A percentile compares a stretch with the other conserved stretches of the same genome.
These are phyloP conservation scores for Penicillium sp. DNA, from an alignment of 2,329 filamentous ascomycete genomes.

Conservation along the genomic window DNA sequence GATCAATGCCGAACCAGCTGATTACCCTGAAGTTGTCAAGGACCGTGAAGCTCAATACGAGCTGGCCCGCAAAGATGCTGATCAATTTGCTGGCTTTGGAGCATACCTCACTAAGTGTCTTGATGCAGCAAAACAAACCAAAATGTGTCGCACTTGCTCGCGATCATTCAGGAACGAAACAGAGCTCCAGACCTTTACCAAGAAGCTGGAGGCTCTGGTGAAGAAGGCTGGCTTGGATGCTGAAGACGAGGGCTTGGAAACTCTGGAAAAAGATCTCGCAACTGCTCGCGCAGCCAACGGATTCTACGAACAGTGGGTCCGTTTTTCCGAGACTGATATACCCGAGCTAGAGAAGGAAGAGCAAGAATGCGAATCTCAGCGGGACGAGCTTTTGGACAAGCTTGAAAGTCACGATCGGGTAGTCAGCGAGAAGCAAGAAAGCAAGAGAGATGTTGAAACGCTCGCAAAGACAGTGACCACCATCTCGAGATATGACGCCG, in stretches of 20 bases:
- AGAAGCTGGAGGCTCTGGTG: constrained; percentile 67
- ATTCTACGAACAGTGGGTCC: constrained; percentile 75
- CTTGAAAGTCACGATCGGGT: constrained; percentile 71
- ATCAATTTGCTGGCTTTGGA: constrained; percentile 70
- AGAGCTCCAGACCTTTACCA: constrained; percentile 67
- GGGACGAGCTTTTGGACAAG: constrained; percentile 63
- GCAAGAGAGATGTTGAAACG: constrained; percentile 74
- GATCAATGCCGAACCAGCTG: constrained; percentile 57
- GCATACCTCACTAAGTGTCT: constrained; percentile 75
- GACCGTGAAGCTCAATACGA: constrained; percentile 60
- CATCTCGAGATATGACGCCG: constrained; percentile 74
- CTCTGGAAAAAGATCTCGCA: constrained; percentile 67
- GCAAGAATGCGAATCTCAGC: constrained; percentile 65
- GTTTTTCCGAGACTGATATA: constrained; percentile 71
- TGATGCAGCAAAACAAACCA: constrained; percentile 68
- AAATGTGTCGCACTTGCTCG: constrained; percentile 77
- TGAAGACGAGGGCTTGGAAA: constrained; percentile 66
- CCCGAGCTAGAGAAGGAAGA: constrained; percentile 71
- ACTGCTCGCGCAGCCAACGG: constrained; percentile 67
- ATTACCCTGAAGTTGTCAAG: constrained; percentile 60
- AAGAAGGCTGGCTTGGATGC: constrained; percentile 60
- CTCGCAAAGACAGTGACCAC: constrained; percentile 76
- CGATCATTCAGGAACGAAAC: constrained; percentile 67
- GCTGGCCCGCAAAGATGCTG: constrained; percentile 66
- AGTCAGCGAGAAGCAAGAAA: constrained; percentile 67